Evolutionary conservation across 371 early-diverging fungal species (phyloP).

Genomic region (Apophysomyces sp.): DNA sequence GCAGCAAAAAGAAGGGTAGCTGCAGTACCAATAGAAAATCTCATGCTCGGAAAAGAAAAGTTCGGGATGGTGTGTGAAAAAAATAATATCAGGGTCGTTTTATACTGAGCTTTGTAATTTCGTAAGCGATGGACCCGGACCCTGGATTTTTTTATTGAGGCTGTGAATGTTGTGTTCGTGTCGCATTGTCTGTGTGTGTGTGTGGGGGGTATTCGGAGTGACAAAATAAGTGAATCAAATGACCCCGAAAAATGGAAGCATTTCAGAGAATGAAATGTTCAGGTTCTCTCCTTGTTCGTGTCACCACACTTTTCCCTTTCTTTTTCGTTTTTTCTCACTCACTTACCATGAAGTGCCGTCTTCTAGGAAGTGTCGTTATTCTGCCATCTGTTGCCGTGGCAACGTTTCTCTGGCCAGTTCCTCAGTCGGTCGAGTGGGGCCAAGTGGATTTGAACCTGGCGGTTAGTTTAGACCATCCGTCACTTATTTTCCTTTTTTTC

Average conservation of each 20-base stretch:
- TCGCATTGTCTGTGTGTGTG: not conserved
- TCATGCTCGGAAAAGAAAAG: slow-evolving; percentile 19
- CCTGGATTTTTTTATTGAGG: too few species aligned
- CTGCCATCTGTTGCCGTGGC: not conserved
- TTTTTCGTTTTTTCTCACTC: not conserved
- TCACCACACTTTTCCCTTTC: not conserved
- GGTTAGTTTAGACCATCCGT: slow-evolving; percentile 8
- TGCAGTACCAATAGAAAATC: slow-evolving; percentile 23
- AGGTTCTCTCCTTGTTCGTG: too few species aligned
- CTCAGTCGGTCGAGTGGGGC: slow-evolving; percentile 28
- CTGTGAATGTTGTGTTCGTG: not conserved
- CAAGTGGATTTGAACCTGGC: slow-evolving; percentile 20
- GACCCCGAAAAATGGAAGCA: not conserved
- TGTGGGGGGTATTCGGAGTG: not conserved
- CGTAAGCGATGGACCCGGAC: too few species aligned
- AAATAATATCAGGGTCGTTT: too few species aligned
- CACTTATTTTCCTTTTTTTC: not conserved
- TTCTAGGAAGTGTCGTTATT: not conserved
- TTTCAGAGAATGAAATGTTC: not conserved
- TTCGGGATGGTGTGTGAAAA: too few species aligned
- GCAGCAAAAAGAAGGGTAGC: slow-evolving; percentile 19
- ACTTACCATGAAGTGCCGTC: not conserved
- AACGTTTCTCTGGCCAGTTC: slow-evolving; percentile 30
- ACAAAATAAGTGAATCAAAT: not conserved
- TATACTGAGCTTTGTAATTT: too few species aligned